phyloP scores from a whole-genome alignment of 1,284 basidiomycete genomes.

The Malassezia restricta region DNA sequence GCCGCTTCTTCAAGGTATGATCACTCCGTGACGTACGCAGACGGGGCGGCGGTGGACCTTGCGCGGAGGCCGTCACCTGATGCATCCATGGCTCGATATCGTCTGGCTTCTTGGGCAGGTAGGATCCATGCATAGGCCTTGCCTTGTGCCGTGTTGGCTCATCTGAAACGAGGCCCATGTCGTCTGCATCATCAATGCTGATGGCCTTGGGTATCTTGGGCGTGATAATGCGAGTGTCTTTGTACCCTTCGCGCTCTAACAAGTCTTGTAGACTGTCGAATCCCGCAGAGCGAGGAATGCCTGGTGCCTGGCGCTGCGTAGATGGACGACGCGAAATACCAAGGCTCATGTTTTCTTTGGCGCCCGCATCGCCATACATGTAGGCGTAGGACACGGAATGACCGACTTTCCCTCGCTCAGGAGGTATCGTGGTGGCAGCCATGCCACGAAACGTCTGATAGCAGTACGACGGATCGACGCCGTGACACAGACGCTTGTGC shows the following conservation, averaged over 20 bases:
- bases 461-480: too few relatives aligned
- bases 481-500: too few relatives aligned
- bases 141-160: not conserved
- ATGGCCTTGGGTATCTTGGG: conserved; percentile 12
- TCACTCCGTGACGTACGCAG: conserved; percentile 3
- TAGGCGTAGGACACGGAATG: too few relatives aligned
- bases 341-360: conserved; percentile 6
- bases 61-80: not conserved
- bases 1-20: not conserved
- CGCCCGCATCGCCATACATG: too few relatives aligned
- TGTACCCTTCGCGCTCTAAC: conserved; percentile 38
- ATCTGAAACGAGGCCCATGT: not conserved
- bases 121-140: not conserved
- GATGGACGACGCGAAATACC: not conserved
- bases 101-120: not conserved
- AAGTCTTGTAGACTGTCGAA: conserved; percentile 41
- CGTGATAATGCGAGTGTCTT: conserved; percentile 40
- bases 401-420: too few relatives aligned
- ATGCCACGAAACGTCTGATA: too few relatives aligned
- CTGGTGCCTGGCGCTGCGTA: too few relatives aligned
- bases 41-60: not conserved
- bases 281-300: conserved; percentile 8
- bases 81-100: conserved; percentile 12
- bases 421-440: too few relatives aligned
- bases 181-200: not conserved